A percentile compares a stretch with the other conserved stretches of the same genome.
These are phyloP conservation scores for Geotrichum candidum DNA, from an alignment of 1,139 yeast species.

Conservation along the genomic window DNA sequence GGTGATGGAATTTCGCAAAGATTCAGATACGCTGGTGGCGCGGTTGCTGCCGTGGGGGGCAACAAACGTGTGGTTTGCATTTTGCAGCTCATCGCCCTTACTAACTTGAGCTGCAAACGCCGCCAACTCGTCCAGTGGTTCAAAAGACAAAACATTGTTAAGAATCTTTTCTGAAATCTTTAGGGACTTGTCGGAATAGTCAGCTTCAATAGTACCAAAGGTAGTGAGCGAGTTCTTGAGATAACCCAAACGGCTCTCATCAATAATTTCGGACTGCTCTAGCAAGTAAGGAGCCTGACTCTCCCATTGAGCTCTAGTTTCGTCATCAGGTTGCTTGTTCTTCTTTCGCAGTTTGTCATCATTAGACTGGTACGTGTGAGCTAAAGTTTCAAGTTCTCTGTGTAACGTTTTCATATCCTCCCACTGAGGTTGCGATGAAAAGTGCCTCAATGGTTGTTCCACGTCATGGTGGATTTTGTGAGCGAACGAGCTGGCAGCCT, in stretches of 20 bases:
- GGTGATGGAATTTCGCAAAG: conserved; percentile 15
- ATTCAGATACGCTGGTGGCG: conserved; percentile 9
- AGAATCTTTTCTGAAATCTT: conserved; percentile 56
- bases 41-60: conserved; percentile 3
- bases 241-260: conserved; percentile 57
- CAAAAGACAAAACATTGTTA: conserved; percentile 56
- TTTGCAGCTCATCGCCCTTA: conserved; percentile 8
- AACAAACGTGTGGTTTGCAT: neutral
- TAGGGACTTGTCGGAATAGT: conserved; percentile 32
- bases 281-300: conserved; percentile 72
- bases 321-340: conserved; percentile 24
- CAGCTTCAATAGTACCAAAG: conserved; percentile 53
- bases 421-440: conserved; percentile 27
- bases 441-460: conserved; percentile 31
- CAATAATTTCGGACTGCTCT: conserved; percentile 70
- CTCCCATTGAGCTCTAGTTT: conserved; percentile 49
- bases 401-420: conserved; percentile 30
- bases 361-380: conserved; percentile 24
- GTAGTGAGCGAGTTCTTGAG: conserved; percentile 64
- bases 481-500: conserved; percentile 30
- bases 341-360: conserved; percentile 22
- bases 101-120: conserved; percentile 47
- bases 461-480: conserved; percentile 33
- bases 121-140: conserved; percentile 52
- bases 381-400: conserved; percentile 28